phyloP scores from a whole-genome alignment of 305 asterid genomes.

The Fraxinus angustifolia region DNA sequence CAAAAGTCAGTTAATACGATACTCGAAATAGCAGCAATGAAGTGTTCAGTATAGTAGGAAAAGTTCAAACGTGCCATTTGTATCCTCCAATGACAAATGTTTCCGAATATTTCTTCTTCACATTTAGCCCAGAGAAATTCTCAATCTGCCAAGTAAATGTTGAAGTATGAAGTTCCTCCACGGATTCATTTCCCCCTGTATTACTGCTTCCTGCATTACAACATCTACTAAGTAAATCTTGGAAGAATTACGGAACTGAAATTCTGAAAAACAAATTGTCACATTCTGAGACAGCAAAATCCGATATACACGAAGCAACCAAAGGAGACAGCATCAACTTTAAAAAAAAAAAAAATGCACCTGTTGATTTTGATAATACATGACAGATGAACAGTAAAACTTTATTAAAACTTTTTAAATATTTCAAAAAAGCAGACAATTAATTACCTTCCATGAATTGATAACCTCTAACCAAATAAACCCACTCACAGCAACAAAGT shows the following conservation, averaged over 20 bases:
- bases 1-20: background rate
- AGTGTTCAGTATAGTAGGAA: background rate
- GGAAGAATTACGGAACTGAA: background rate
- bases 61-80: slow-evolving; percentile 17
- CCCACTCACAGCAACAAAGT: slow-evolving; percentile 1
- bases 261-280: background rate
- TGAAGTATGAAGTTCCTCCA: slow-evolving; percentile 24
- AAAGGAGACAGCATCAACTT: background rate
- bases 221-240: background rate
- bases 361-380: background rate
- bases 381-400: background rate
- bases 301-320: background rate
- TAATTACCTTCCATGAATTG: slow-evolving; percentile 1
- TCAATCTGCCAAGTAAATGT: slow-evolving; percentile 28
- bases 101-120: slow-evolving; percentile 26
- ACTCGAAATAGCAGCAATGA: background rate
- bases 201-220: background rate
- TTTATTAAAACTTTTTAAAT: background rate
- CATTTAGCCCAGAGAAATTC: slow-evolving; percentile 23
- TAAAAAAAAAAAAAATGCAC: background rate
- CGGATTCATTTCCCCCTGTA: background rate
- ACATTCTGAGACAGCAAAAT: background rate
- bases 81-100: slow-evolving; percentile 20
- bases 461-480: background rate
- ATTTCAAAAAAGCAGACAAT: background rate